Evolutionary conservation across 768 basidiomycete genomes (phyloP), one percentile per base, ranked within the genome.

Genomic region (Tephrocybe sp.): DNA sequence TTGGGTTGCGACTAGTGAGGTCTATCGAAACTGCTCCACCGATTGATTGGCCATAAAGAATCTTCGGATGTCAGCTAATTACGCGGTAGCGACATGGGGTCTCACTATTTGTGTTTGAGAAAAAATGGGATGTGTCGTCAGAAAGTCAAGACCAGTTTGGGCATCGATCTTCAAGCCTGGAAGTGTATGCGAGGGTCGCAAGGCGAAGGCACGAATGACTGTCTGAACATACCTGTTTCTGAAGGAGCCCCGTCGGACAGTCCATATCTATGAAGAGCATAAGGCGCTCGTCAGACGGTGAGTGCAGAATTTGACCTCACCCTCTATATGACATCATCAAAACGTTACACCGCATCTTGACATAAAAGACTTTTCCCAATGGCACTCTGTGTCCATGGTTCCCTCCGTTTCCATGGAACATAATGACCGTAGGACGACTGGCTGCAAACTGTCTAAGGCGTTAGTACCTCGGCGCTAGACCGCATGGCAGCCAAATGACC

Each of bases 21-120:
- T 94, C 87, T 41, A 98, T 88, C 11, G 89, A 79, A 4, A 98
- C 94, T 0, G 94, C 95, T 30, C 96, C 96, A 13, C 96, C 96
- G 35, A 97, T 92, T 9, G 84, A 89, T 63, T 91, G 88, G 1
- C 92, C 89, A 57, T 89, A 93, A 0, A 92, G 64, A 48, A 92
- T 75, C 87, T 87, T 30, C n/a, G 16, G 6, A 43, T 3, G 31
- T 41, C 20, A 23, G 7, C 17, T 35, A 17, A 39, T 33, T 12
- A 39, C 5, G 19, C 32, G 32, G 10, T 16, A 34, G 34, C 13
- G 23, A 42, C 38, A 32, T 19, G 26, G n/a, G 30, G 19, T 23
- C 46, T 55, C 60, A 93, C 86, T 53, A 95, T 77, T 11, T 79
- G 75, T 2, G 90, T 88, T 44, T 77, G 70, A 23, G 79, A 77